Conservation (phyloP, 148 eudicot species). For the Rhododendron mucronatum region DNA sequence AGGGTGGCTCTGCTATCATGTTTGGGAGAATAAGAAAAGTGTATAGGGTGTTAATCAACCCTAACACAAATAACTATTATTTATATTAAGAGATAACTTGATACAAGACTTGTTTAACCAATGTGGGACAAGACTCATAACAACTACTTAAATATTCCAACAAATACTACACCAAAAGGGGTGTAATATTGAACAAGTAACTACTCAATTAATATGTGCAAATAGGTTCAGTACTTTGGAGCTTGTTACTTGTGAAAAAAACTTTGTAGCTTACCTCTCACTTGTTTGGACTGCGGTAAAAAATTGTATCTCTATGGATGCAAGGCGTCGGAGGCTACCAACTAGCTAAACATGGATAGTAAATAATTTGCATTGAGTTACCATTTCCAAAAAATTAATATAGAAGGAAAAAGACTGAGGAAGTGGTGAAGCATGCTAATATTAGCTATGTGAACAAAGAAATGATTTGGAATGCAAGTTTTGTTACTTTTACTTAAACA, state of each 20-base stretch:
- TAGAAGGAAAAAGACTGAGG: not conserved
- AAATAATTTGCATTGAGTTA: not conserved
- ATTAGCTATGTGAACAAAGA: not conserved
- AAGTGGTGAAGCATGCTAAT: not conserved
- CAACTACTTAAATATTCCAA: no score
- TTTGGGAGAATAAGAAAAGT: no score
- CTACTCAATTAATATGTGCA: not conserved
- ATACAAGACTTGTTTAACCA: no score
- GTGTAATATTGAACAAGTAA: not conserved
- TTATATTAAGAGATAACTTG: no score
- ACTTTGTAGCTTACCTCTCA: not conserved
- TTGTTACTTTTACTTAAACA: not conserved
- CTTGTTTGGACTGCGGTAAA: not conserved
- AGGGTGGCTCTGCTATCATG: no score
- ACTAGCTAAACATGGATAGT: not conserved
- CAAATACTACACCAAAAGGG: not conserved
- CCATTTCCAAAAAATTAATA: not conserved
- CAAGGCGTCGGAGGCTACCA: not conserved
- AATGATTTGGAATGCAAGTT: not conserved
- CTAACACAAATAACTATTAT: no score
- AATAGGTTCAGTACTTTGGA: slow-evolving; percentile 1
- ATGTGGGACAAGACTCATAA: no score
- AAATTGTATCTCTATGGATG: not conserved
- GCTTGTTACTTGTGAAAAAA: not conserved
- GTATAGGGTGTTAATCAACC: no score